Percentiles rank a stretch among this genome's conserved stretches.
Conservation (phyloP, 768 basidiomycete species). For the Hericium coralloides region DNA sequence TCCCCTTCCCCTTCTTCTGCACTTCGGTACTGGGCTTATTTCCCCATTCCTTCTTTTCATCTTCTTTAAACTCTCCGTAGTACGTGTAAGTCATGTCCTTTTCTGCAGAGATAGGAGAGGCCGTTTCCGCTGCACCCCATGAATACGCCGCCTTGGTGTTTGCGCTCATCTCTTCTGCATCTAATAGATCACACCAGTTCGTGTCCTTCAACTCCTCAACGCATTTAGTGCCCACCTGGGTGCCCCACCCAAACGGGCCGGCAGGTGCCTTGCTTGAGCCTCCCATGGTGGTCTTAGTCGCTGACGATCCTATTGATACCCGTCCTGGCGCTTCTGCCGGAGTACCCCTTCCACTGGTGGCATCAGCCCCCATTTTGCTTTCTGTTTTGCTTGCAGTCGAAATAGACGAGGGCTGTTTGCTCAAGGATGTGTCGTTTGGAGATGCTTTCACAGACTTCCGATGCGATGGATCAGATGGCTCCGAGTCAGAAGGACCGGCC, state of each 20-base stretch:
- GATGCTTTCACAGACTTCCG: no score
- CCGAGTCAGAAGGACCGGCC: no score
- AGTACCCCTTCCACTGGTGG: not conserved
- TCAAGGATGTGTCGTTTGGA: no score
- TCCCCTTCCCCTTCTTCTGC: not conserved
- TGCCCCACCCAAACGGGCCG: no score
- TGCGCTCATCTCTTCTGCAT: no score
- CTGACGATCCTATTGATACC: not conserved
- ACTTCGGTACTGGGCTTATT: not conserved
- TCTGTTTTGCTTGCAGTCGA: constrained; percentile 3
- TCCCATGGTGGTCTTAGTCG: not conserved
- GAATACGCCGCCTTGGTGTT: not conserved
- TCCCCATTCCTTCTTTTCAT: not conserved
- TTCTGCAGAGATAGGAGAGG: not conserved
- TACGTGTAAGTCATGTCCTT: not conserved
- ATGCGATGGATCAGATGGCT: no score
- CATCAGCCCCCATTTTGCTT: constrained; percentile 6
- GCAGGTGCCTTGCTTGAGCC: not conserved
- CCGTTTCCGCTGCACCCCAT: not conserved
- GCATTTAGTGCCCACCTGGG: no score
- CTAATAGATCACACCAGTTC: no score
- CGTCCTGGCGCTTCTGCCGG: no score
- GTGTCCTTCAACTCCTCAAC: no score
- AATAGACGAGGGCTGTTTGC: no score
- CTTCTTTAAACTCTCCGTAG: not conserved